Conservation (phyloP, 2,329 filamentous ascomycete species). For the Helminthosporium solani region DNA sequence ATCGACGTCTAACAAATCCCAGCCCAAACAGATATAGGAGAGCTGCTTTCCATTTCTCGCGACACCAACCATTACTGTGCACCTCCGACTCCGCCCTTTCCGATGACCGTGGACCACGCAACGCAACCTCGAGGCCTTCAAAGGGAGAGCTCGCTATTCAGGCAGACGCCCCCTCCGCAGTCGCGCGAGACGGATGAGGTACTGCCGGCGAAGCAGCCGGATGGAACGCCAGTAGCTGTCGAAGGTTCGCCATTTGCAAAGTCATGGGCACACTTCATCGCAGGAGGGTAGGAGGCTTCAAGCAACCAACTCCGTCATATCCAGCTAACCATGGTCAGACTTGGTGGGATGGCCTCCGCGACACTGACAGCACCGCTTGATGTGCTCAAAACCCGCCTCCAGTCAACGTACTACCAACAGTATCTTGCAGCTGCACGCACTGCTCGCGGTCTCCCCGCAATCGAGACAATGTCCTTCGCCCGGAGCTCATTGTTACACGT, state of each 20-base stretch:
- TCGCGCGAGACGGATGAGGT: conserved; percentile 64
- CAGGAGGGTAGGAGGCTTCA: conserved; percentile 67
- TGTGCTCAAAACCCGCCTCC: conserved; percentile 87
- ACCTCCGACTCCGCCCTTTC: conserved; percentile 6
- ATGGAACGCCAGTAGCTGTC: conserved; percentile 42
- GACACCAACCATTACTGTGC: not conserved
- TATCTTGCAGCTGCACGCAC: conserved; percentile 70
- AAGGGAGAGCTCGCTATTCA: conserved; percentile 25
- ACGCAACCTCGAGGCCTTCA: conserved; percentile 31
- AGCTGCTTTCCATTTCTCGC: not conserved
- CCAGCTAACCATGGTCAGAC: conserved; percentile 51
- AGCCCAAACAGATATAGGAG: not conserved
- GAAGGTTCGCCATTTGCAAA: conserved; percentile 56
- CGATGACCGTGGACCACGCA: conserved; percentile 41
- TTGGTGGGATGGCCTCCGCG: conserved; percentile 87
- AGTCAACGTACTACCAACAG: conserved; percentile 91
- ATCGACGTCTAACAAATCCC: not conserved
- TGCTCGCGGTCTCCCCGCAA: conserved; percentile 57
- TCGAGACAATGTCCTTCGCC: conserved; percentile 61
- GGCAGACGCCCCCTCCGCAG: conserved; percentile 44
- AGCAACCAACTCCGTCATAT: conserved; percentile 22
- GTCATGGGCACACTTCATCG: conserved; percentile 89
- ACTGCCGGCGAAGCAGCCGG: conserved; percentile 48
- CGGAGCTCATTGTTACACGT: conserved; percentile 73
- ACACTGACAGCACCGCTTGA: conserved; percentile 93